Evolutionary conservation across 257 asterid genomes (phyloP).

Genomic region (Solanum pennellii): DNA sequence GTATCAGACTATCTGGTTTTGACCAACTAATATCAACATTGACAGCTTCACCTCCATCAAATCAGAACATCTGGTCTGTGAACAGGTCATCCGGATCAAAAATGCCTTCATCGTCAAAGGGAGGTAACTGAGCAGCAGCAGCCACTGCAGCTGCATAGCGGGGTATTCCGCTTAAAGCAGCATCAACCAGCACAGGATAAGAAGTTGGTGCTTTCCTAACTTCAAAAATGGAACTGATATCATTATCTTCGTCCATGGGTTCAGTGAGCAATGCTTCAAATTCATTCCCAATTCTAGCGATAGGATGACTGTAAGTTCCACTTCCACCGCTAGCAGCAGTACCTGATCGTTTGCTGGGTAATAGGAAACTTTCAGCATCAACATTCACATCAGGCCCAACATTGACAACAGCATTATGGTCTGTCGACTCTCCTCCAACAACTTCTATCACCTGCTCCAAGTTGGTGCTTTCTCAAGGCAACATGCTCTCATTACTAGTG

Average conservation of each 20-base stretch:
- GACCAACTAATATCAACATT: not conserved
- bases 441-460: no score
- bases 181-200: not conserved
- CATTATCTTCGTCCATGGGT: not conserved
- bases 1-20: not conserved
- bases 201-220: not conserved
- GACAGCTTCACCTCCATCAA: not conserved
- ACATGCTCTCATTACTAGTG: no score
- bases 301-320: not conserved
- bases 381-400: no score
- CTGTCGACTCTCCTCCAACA: no score
- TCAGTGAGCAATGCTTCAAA: not conserved
- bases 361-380: no score
- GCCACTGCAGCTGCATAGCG: not conserved
- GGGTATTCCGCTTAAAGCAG: not conserved
- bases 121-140: not conserved
- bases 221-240: not conserved
- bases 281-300: not conserved
- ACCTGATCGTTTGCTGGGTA: no score
- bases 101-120: not conserved
- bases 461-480: no score
- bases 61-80: not conserved
- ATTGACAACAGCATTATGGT: no score
- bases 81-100: not conserved
- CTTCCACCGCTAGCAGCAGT: no score